Percentiles rank a stretch among this genome's conserved stretches.
These are phyloP conservation scores for Colletotrichum karsti DNA, from an alignment of 2,329 filamentous ascomycete genomes.

Conservation along the genomic window DNA sequence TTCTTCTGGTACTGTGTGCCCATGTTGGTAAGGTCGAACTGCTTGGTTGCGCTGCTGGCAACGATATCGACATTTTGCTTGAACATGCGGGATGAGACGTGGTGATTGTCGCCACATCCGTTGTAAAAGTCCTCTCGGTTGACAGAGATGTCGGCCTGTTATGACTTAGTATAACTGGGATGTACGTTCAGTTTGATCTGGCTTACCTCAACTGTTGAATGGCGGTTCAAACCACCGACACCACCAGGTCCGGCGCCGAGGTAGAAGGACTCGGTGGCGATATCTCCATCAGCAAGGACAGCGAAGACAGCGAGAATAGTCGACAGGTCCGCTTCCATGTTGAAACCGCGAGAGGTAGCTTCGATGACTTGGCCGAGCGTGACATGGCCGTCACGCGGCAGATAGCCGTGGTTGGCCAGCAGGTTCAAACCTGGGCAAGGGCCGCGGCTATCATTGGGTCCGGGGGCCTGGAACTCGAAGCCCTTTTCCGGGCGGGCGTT, in stretches of 20 bases:
- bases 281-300: background rate
- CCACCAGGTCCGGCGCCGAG: constrained; percentile 9
- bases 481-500: constrained; percentile 18
- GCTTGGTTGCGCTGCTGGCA: constrained; percentile 3
- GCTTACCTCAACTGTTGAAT: constrained; percentile 20
- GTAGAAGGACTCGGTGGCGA: constrained; percentile 17
- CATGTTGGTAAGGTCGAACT: constrained; percentile 22
- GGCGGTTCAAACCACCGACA: constrained; percentile 20
- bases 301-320: constrained; percentile 13
- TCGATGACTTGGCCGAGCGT: constrained; percentile 20
- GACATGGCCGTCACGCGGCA: constrained; percentile 46
- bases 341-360: constrained; percentile 17
- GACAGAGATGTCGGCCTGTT: constrained; percentile 9
- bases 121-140: constrained; percentile 23
- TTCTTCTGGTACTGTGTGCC: constrained; percentile 17
- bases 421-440: constrained; percentile 54
- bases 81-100: constrained; percentile 18
- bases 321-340: constrained; percentile 8
- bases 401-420: constrained; percentile 52
- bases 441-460: constrained; percentile 3
- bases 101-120: constrained; percentile 23
- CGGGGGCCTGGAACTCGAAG: constrained; percentile 10
- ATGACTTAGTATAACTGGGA: rapidly evolving
- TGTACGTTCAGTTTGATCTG: rapidly evolving
- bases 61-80: constrained; percentile 24